phyloP scores from a whole-genome alignment of 768 basidiomycete species.

The Kwoniella pini region DNA sequence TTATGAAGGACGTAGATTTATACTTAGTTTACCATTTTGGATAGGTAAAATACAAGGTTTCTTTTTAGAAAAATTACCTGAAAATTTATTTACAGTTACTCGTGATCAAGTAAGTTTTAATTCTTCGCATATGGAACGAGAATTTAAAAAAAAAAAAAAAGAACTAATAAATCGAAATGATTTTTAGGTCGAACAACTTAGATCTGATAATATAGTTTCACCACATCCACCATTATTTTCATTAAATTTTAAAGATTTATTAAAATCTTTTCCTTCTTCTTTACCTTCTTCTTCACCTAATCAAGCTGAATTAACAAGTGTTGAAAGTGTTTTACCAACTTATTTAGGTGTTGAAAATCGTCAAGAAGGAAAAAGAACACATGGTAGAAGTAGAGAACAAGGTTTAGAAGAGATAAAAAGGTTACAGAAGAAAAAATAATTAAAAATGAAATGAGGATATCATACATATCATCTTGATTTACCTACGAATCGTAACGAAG shows the following conservation, averaged over 20 bases:
- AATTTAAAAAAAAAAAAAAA: too few species aligned
- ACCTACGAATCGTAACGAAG: too few species aligned
- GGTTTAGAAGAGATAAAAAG: constrained; percentile 33
- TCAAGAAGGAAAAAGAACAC: constrained; percentile 52
- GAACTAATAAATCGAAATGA: too few species aligned
- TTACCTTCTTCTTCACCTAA: constrained; percentile 52
- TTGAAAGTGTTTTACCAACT: constrained; percentile 63
- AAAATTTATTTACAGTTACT: constrained; percentile 69
- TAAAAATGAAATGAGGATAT: neutral
- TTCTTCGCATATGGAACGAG: too few species aligned
- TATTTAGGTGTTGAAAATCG: constrained; percentile 55
- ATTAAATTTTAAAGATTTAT: constrained; percentile 46
- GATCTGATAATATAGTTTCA: constrained; percentile 60
- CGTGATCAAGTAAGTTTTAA: constrained; percentile 67
- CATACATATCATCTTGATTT: too few species aligned
- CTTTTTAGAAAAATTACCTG: constrained; percentile 66
- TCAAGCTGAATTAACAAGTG: constrained; percentile 57
- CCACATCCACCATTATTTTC: constrained; percentile 41
- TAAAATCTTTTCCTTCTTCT: constrained; percentile 44
- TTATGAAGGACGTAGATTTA: constrained; percentile 59
- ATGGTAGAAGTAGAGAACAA: constrained; percentile 38
- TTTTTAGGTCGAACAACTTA: constrained; percentile 66
- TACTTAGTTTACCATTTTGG: constrained; percentile 67
- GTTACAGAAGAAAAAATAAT: constrained; percentile 13
- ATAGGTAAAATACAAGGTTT: constrained; percentile 68